A percentile compares a stretch with the other conserved stretches of the same genome.
phyloP scores from a whole-genome alignment of 2,329 filamentous ascomycete genomes.

The Chaetomium globosum region DNA sequence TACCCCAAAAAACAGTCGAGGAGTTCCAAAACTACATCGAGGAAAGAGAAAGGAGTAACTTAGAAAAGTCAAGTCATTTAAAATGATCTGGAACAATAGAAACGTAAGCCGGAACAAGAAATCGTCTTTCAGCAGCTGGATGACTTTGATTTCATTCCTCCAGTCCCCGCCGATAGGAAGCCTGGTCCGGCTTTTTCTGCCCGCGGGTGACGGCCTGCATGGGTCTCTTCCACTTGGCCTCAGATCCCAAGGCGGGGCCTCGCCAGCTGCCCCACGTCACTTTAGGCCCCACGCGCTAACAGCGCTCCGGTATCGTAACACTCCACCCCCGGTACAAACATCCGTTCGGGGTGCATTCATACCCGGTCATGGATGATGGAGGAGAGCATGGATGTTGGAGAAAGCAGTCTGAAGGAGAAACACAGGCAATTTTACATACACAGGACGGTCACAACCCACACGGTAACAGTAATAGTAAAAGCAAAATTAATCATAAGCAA shows the following conservation, averaged over 20 bases:
- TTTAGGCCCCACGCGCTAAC: slow-evolving; percentile 9
- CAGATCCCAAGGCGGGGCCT: neutral
- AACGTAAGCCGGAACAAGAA: no score
- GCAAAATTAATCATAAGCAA: neutral
- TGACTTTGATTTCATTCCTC: no score
- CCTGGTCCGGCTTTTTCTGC: no score
- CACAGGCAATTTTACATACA: neutral
- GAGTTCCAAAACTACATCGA: no score
- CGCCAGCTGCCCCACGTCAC: slow-evolving; percentile 1
- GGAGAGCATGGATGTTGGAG: neutral
- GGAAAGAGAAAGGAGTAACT: no score
- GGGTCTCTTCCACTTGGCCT: slow-evolving; percentile 16
- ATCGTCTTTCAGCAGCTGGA: no score
- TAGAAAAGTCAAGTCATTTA: no score
- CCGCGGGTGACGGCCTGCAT: slow-evolving; percentile 2
- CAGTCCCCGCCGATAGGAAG: no score
- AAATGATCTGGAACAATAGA: no score
- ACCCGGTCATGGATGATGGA: no score
- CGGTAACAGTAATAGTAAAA: neutral
- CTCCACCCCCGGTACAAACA: neutral
- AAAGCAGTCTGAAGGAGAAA: neutral
- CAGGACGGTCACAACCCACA: no score
- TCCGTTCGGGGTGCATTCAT: neutral
- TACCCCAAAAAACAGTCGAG: no score
- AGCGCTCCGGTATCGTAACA: neutral